Conservation (phyloP, 2,329 filamentous ascomycete genomes). For the Aspergillus pseudoterreus region DNA sequence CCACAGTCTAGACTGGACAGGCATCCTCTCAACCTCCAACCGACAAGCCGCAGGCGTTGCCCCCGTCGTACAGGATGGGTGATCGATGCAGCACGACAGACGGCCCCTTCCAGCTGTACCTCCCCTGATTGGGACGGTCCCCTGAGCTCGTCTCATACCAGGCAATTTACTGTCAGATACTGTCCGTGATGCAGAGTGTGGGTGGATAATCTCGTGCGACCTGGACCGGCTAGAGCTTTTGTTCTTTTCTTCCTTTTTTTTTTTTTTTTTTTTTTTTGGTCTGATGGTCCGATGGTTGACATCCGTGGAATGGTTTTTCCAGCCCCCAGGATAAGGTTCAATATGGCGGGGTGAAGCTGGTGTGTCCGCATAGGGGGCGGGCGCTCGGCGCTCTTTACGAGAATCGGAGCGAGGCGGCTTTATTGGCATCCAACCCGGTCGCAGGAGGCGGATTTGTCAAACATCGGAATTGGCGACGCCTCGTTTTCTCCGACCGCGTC, state of each 20-base stretch:
- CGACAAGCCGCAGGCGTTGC: neutral
- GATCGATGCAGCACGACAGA: slow-evolving; percentile 9
- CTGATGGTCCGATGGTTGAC: neutral
- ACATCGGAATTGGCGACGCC: neutral
- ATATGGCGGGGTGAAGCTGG: no score
- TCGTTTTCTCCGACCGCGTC: slow-evolving; percentile 1
- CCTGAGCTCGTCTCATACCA: slow-evolving; percentile 2
- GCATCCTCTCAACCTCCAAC: neutral
- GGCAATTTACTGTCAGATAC: neutral
- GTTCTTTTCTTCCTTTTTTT: neutral
- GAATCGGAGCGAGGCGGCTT: no score
- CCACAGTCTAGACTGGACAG: no score
- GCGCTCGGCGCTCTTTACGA: no score
- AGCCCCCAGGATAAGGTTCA: neutral
- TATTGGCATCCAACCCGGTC: no score
- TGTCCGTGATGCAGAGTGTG: neutral
- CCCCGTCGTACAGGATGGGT: slow-evolving; percentile 8
- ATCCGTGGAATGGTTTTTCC: no score
- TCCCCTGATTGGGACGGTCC: neutral
- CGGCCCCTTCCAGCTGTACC: slow-evolving; percentile 6
- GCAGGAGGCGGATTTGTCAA: neutral
- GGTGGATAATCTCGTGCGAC: neutral
- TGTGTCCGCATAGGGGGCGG: no score
- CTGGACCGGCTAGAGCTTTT: neutral
- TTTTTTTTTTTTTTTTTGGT: neutral